Evolutionary conservation across 345 rosid species (phyloP).

Genomic region (Syzygium oleosum): DNA sequence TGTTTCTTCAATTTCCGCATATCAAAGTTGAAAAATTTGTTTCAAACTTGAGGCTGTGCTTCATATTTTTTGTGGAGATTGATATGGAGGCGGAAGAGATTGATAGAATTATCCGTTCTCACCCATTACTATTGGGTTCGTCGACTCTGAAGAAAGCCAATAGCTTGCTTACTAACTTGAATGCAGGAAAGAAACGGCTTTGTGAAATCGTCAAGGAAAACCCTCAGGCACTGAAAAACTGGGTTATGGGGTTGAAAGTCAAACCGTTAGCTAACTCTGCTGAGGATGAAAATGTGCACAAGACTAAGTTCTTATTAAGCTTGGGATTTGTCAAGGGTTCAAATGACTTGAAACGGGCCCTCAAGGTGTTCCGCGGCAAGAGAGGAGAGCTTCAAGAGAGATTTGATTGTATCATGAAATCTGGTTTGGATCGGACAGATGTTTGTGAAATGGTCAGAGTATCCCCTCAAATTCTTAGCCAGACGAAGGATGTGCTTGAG

Average conservation of each 20-base stretch:
- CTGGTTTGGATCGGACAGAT: slow-evolving; percentile 51
- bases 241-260: slow-evolving; percentile 28
- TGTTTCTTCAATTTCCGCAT: slow-evolving; percentile 46
- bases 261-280: slow-evolving; percentile 19
- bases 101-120: slow-evolving; percentile 27
- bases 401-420: slow-evolving; percentile 54
- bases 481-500: slow-evolving; percentile 33
- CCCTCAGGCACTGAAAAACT: slow-evolving; percentile 41
- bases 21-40: slow-evolving; percentile 32
- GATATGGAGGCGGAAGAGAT: slow-evolving; percentile 50
- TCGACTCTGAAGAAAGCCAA: slow-evolving; percentile 41
- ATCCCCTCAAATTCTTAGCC: slow-evolving; percentile 62
- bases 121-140: slow-evolving; percentile 43
- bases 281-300: slow-evolving; percentile 17
- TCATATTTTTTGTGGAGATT: slow-evolving; percentile 35
- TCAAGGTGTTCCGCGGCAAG: slow-evolving; percentile 50
- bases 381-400: slow-evolving; percentile 69
- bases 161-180: slow-evolving; percentile 32
- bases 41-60: slow-evolving; percentile 45
- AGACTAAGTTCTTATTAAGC: slow-evolving; percentile 42
- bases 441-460: slow-evolving; percentile 39
- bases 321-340: slow-evolving; percentile 46
- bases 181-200: slow-evolving; percentile 44
- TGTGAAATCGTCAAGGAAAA: slow-evolving; percentile 38
- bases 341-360: slow-evolving; percentile 25